Conservation (phyloP, 2,329 filamentous ascomycete species). For the Raffaelea albimanens region DNA sequence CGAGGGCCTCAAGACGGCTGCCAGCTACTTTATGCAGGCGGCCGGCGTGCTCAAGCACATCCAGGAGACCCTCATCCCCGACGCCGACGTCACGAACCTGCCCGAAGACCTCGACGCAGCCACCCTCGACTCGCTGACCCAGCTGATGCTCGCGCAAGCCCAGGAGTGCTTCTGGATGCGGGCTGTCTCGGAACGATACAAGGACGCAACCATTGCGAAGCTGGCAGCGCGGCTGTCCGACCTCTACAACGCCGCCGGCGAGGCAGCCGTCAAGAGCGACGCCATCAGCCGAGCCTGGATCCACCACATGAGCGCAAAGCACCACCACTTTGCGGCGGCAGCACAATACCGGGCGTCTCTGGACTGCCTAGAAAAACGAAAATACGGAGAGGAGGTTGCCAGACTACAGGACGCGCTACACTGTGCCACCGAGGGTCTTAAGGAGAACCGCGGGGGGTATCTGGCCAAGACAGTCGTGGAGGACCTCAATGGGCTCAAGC, state of each 20-base stretch:
- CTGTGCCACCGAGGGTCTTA: slow-evolving; percentile 79
- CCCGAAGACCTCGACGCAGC: slow-evolving; percentile 93
- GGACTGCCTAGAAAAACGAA: slow-evolving; percentile 85
- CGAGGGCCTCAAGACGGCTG: slow-evolving; percentile 79
- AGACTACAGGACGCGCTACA: slow-evolving; percentile 70
- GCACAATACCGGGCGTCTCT: slow-evolving; percentile 88
- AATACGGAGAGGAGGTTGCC: slow-evolving; percentile 92
- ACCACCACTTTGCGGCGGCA: slow-evolving; percentile 92
- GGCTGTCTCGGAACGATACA: slow-evolving; percentile 86
- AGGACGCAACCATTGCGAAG: slow-evolving; percentile 85
- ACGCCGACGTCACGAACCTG: slow-evolving; percentile 69
- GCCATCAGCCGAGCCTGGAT: slow-evolving; percentile 93
- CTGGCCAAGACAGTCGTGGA: slow-evolving; percentile 73
- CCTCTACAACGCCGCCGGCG: slow-evolving; percentile 74
- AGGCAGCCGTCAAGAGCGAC: slow-evolving; percentile 80
- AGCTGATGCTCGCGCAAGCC: slow-evolving; percentile 81
- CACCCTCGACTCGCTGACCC: slow-evolving; percentile 73
- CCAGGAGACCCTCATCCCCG: slow-evolving; percentile 66
- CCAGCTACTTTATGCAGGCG: slow-evolving; percentile 80
- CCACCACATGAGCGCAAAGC: slow-evolving; percentile 93
- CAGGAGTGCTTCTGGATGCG: slow-evolving; percentile 99
- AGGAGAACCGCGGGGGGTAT: slow-evolving; percentile 63
- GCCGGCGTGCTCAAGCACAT: slow-evolving; percentile 78
- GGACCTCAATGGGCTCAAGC: slow-evolving; percentile 77
- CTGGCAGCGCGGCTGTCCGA: slow-evolving; percentile 85